Base-by-base conservation (phyloP, 345 rosid species). In the Acer campestre region DNA sequence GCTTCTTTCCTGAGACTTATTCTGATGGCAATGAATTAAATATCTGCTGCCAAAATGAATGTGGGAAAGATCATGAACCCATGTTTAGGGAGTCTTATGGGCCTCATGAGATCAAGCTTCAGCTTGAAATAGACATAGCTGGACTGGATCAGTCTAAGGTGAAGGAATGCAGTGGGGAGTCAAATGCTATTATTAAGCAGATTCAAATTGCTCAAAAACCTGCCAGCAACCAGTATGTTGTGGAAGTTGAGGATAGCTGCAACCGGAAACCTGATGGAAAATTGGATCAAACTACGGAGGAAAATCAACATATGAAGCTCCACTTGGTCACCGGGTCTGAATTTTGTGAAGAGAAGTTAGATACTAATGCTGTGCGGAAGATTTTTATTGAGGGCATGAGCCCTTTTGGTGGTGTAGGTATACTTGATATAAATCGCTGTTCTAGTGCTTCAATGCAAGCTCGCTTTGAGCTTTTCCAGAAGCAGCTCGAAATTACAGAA, bases 1-100 rank as follows among this genome's bases (percentile, higher is more conserved):
- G 95, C 80, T 97, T 92, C 77, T 97, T 97, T 77, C 99, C 99
- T 0, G 98, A 94, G 79, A 79, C 80, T 56, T 87, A 86, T 71
- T 23, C 70, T 46, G 84, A 61, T 14, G 89, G 80, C 66, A 81
- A 82, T 74, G 93, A 82, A 71, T 68, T 61, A n/a, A 66, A 71
- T 76, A 75, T 75, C 8, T 83, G 81, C 75, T 90, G 90, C 55
- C 81, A 80, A 44, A 79, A 69, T 80, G 84, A 83, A 42, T 75
- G 71, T 81, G 80, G 35, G 23, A 79, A 83, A 38, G 86, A 76
- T 46, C 73, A 71, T 40, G 86, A 82, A 61, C 75, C 62, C 0
- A 64, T 62, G 11, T 16, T 68, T 42, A 13, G 65, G 62, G 86
- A 80, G 69, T 64, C 80, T 3, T 75, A 51, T 77, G 84, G 81